Conservation (phyloP, 129 eudicot genomes). For the Escallonia rubra region DNA sequence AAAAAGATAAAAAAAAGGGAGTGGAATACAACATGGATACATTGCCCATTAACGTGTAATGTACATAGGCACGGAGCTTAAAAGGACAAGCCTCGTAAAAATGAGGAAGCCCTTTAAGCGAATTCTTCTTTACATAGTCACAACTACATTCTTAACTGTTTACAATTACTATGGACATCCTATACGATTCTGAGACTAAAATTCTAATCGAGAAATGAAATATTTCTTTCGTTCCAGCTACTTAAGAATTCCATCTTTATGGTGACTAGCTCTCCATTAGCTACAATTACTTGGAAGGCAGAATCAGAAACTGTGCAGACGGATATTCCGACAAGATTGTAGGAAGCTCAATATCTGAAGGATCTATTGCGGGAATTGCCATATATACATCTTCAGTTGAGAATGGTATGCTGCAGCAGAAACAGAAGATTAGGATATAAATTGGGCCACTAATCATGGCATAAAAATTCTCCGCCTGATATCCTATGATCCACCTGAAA, state of each 20-base stretch:
- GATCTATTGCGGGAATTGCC: conserved; percentile 86
- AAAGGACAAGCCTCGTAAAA: conserved; percentile 35
- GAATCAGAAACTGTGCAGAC: conserved; percentile 59
- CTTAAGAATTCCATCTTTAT: not conserved
- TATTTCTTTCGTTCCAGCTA: not conserved
- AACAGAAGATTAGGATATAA: not conserved
- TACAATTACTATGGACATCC: conserved; percentile 13
- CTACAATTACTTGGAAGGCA: conserved; percentile 31
- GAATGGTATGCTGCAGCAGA: conserved; percentile 77
- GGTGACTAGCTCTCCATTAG: not conserved
- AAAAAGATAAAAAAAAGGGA: no score
- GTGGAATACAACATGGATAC: conserved; percentile 10
- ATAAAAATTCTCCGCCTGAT: no score
- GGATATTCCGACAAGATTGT: conserved; percentile 61
- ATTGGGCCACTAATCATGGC: no score
- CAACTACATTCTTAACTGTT: conserved; percentile 12
- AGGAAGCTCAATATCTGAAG: conserved; percentile 66
- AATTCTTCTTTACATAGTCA: conserved; percentile 3
- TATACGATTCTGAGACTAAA: not conserved
- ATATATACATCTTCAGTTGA: conserved; percentile 90
- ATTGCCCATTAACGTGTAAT: conserved; percentile 11
- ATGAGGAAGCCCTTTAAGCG: conserved; percentile 12
- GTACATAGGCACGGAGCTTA: conserved; percentile 17
- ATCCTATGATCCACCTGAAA: no score
- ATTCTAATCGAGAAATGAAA: conserved; percentile 7